A percentile compares a stretch with the other conserved stretches of the same genome.
Conservation (phyloP, 345 rosid species). For the Aurinia saxatilis region DNA sequence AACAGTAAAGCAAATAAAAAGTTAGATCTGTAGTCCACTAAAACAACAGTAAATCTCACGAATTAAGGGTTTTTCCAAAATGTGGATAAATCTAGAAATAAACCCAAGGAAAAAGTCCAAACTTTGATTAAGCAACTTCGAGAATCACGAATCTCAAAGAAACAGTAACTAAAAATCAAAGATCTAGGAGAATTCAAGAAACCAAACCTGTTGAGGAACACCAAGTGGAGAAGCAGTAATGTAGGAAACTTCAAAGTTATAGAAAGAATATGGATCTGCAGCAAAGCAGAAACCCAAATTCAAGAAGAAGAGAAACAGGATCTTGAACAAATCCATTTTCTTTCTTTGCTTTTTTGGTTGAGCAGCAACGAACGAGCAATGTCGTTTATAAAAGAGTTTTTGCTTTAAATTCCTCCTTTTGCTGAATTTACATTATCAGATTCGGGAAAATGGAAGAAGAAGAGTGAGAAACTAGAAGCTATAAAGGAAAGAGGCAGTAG, state of each 20-base stretch:
- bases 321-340: conserved; percentile 45
- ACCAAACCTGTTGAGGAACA: conserved; percentile 77
- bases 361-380: conserved; percentile 12
- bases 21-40: conserved; percentile 12
- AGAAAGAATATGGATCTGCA: conserved; percentile 65
- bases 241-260: conserved; percentile 75
- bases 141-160: no score
- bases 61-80: conserved; percentile 1
- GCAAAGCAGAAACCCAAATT: conserved; percentile 46
- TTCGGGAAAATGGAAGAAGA: conserved; percentile 4
- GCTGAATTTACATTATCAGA: conserved; percentile 31
- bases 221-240: conserved; percentile 97
- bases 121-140: neutral
- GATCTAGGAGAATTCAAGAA: conserved; percentile 25
- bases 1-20: neutral
- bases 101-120: neutral
- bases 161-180: conserved; percentile 1
- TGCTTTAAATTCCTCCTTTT: neutral
- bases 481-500: conserved; percentile 22
- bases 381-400: neutral
- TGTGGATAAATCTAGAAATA: conserved; percentile 5
- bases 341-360: neutral
- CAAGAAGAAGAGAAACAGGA: conserved; percentile 43
- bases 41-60: neutral
- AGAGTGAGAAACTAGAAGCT: conserved; percentile 22